phyloP scores from a whole-genome alignment of 345 rosid species.

The Gossypium raimondii region DNA sequence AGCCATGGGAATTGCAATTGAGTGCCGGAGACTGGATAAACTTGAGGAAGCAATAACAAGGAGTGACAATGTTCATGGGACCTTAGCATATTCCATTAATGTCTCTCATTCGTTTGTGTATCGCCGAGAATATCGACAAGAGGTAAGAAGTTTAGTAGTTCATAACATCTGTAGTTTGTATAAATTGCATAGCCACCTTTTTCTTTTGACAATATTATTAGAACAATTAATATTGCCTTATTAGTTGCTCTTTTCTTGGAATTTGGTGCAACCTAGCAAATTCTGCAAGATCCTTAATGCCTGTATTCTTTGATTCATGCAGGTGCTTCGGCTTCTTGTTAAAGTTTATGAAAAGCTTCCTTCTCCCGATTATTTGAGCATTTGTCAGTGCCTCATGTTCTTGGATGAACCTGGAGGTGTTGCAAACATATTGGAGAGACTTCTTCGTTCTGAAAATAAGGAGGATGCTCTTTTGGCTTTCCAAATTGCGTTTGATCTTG shows the following conservation, averaged over 20 bases:
- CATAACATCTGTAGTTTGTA: background rate
- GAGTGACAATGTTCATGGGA: conserved; percentile 85
- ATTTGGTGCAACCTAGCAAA: background rate
- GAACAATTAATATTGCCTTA: background rate
- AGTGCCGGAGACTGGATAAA: conserved; percentile 94
- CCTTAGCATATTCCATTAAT: conserved; percentile 77
- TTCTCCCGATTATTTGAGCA: conserved; percentile 92
- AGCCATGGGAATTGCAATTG: conserved; percentile 99
- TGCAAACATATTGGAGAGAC: conserved; percentile 87
- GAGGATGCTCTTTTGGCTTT: conserved; percentile 86
- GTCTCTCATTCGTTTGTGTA: conserved; percentile 87
- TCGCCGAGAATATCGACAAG: conserved; percentile 83
- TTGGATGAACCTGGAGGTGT: conserved; percentile 87
- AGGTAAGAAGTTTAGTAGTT: conserved; percentile 44
- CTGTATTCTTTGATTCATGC: conserved; percentile 25
- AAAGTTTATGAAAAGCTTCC: conserved; percentile 82
- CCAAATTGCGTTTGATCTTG: conserved; percentile 95
- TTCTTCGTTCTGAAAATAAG: conserved; percentile 72
- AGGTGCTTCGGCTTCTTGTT: conserved; percentile 93
- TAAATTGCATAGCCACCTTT: background rate
- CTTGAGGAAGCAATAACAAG: conserved; percentile 91
- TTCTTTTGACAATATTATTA: conserved; percentile 1
- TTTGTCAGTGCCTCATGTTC: conserved; percentile 98
- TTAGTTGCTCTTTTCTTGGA: background rate
- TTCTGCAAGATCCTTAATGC: background rate